Evolutionary conservation across 2,329 filamentous ascomycete genomes (phyloP).

Genomic region (Penicillium brevicompactum): DNA sequence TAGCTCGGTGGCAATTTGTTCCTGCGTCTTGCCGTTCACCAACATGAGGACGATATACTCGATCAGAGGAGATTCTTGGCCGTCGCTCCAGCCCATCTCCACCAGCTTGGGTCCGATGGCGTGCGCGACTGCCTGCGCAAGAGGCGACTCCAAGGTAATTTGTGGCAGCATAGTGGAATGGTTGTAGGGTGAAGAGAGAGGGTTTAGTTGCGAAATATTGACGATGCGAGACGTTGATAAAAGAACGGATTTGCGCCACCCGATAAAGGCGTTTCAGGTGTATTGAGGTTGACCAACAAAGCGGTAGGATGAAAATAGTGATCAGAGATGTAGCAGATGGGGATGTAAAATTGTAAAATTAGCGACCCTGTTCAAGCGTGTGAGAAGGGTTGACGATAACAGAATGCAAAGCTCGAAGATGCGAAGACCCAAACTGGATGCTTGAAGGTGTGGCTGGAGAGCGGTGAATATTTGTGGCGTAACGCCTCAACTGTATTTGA

Average conservation of each 20-base stretch:
- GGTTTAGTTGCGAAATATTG: constrained; percentile 1
- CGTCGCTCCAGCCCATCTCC: constrained; percentile 89
- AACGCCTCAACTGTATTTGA: neutral
- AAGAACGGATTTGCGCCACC: constrained; percentile 21
- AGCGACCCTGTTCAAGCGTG: neutral
- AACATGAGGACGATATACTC: constrained; percentile 99
- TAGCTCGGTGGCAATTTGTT: constrained; percentile 85
- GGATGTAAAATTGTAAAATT: neutral
- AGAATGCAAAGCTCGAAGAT: constrained; percentile 4
- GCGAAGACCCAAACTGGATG: constrained; percentile 4
- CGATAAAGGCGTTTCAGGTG: constrained; percentile 10
- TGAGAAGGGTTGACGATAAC: neutral
- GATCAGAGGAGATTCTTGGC: constrained; percentile 78
- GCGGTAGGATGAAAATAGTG: neutral
- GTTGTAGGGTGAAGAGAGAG: neutral
- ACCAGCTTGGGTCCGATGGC: constrained; percentile 88
- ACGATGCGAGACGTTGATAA: constrained; percentile 8
- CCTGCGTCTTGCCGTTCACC: constrained; percentile 88
- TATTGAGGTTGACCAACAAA: constrained; percentile 1
- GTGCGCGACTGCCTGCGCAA: constrained; percentile 79
- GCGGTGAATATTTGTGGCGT: constrained; percentile 61
- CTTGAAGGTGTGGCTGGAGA: constrained; percentile 67
- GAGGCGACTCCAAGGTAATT: constrained; percentile 81
- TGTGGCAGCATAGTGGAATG: constrained; percentile 21
- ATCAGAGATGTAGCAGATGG: neutral